Conservation (phyloP, 1,284 basidiomycete genomes). For the Mycosarcoma maydis region DNA sequence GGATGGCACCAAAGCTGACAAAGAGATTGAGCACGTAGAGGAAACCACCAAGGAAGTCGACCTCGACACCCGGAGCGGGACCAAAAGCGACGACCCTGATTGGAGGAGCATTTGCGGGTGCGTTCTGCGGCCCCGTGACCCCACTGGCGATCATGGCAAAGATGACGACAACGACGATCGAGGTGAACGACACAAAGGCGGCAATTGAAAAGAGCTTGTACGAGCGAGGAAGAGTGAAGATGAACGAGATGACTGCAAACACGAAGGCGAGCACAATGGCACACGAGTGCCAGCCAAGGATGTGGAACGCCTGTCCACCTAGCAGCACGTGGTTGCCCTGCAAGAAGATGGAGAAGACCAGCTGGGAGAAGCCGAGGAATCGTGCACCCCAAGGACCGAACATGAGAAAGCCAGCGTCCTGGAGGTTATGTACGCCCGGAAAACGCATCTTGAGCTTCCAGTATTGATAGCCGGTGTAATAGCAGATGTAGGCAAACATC, state of each 20-base stretch:
- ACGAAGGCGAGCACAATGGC: conserved; percentile 47
- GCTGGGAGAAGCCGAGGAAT: conserved; percentile 41
- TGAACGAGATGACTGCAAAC: conserved; percentile 56
- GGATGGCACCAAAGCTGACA: conserved; percentile 54
- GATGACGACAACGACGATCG: conserved; percentile 56
- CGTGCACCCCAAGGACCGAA: conserved; percentile 48
- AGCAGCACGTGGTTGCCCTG: conserved; percentile 59
- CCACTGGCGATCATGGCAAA: conserved; percentile 60
- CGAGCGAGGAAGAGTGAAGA: conserved; percentile 57
- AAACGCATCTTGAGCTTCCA: conserved; percentile 54
- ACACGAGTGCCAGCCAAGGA: conserved; percentile 56
- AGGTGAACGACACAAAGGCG: conserved; percentile 56
- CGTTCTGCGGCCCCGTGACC: conserved; percentile 51
- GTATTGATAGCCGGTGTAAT: conserved; percentile 53
- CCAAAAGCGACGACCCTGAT: conserved; percentile 50
- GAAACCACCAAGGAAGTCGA: conserved; percentile 53
- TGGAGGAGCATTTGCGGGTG: conserved; percentile 29
- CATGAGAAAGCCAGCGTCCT: conserved; percentile 58
- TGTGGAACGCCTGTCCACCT: conserved; percentile 51
- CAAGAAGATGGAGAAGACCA: conserved; percentile 53
- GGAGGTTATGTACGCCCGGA: conserved; percentile 56
- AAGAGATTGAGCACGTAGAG: conserved; percentile 54
- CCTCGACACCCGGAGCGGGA: conserved; percentile 39
- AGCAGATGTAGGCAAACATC: conserved; percentile 51
- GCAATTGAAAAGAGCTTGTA: conserved; percentile 56